phyloP scores from a whole-genome alignment of 176 grass and related monocot species.

The Typha latifolia region DNA sequence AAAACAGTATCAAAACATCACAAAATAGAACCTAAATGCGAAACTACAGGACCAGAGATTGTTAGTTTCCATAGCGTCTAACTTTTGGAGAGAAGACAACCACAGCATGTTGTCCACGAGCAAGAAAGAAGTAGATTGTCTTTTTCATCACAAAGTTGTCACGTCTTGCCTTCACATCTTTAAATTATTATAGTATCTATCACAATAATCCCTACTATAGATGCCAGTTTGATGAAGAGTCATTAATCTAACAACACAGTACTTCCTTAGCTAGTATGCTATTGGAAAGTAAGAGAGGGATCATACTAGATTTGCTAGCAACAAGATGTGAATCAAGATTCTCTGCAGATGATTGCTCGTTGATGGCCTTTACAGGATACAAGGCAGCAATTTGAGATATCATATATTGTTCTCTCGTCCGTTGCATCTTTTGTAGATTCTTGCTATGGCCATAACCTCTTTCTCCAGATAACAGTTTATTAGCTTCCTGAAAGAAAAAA shows the following conservation, averaged over 20 bases:
- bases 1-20: too few species aligned
- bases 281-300: conserved; percentile 8
- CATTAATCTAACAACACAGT: not conserved
- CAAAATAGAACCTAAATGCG: too few species aligned
- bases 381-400: conserved; percentile 41
- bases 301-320: conserved; percentile 29
- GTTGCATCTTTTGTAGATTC: conserved; percentile 30
- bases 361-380: conserved; percentile 61
- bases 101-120: too few species aligned
- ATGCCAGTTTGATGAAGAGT: not conserved
- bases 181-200: not conserved
- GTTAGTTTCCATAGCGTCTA: too few species aligned
- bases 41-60: too few species aligned
- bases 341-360: conserved; percentile 39
- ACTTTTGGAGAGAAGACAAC: too few species aligned
- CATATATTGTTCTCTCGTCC: conserved; percentile 69
- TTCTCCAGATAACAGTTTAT: conserved; percentile 51
- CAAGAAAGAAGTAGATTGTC: too few species aligned
- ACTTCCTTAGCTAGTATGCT: not conserved
- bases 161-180: too few species aligned
- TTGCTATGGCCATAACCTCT: conserved; percentile 52
- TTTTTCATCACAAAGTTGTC: not conserved
- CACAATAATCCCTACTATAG: not conserved
- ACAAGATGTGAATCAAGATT: conserved; percentile 33
- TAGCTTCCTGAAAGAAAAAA: conserved; percentile 46